These are phyloP conservation scores for Juglanconis juglandina DNA, from an alignment of 2,329 filamentous ascomycete species.

Conservation along the genomic window DNA sequence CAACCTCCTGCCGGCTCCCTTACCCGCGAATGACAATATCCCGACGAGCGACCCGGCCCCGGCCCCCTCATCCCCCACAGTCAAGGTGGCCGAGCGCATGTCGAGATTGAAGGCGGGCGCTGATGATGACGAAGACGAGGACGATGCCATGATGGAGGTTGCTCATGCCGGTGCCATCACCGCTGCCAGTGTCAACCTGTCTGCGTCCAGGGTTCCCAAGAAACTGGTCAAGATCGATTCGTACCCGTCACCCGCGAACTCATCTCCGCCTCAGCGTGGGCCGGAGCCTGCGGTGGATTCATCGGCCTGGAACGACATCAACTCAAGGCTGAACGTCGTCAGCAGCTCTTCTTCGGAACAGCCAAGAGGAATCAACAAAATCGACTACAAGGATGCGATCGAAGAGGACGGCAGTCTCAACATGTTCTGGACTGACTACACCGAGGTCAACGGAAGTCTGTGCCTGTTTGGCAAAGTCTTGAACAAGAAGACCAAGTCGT, in stretches of 20 bases:
- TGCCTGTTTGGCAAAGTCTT: constrained; percentile 96
- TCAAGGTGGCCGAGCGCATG: constrained; percentile 74
- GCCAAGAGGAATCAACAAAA: constrained; percentile 69
- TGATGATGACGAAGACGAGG: constrained; percentile 65
- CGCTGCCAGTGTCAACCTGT: constrained; percentile 75
- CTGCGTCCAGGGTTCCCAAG: constrained; percentile 73
- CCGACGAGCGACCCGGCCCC: constrained; percentile 74
- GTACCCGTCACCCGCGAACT: constrained; percentile 69
- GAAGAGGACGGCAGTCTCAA: constrained; percentile 87
- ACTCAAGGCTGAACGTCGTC: constrained; percentile 79
- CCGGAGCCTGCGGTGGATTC: constrained; percentile 64
- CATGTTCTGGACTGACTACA: constrained; percentile 98
- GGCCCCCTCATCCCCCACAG: constrained; percentile 80
- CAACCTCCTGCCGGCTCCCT: constrained; percentile 40
- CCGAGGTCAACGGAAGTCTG: constrained; percentile 83
- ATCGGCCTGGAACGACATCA: constrained; percentile 83
- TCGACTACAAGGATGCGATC: constrained; percentile 79
- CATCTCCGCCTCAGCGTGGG: constrained; percentile 66
- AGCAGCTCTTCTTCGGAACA: constrained; percentile 65
- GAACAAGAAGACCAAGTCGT: constrained; percentile 75
- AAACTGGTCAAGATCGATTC: constrained; percentile 67
- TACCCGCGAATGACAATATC: constrained; percentile 41
- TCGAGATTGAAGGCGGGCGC: constrained; percentile 46
- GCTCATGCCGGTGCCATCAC: constrained; percentile 70
- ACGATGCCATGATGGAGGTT: constrained; percentile 84